Conservation (phyloP, 208 protist genomes). For the Acanthamoeba triangularis region DNA sequence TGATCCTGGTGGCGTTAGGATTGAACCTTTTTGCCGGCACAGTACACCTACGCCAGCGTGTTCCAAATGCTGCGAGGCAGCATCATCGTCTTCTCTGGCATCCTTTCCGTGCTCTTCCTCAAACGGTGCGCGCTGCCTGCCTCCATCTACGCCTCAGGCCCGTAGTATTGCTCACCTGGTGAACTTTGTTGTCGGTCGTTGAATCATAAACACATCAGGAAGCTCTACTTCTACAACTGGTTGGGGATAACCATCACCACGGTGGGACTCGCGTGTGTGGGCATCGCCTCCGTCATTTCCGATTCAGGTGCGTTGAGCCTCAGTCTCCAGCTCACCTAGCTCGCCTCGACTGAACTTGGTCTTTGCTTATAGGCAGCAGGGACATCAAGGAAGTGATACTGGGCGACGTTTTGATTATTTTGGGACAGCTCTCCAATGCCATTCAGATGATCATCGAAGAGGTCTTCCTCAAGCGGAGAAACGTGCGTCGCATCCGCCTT, state of each 20-base stretch:
- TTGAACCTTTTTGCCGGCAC: neutral
- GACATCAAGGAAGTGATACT: slow-evolving; percentile 65
- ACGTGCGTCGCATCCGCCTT: neutral
- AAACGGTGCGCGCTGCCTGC: neutral
- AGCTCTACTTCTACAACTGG: slow-evolving; percentile 63
- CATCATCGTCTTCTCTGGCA: slow-evolving; percentile 70
- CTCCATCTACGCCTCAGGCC: neutral
- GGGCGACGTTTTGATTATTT: slow-evolving; percentile 40
- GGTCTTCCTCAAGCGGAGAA: slow-evolving; percentile 44
- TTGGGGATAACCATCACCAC: slow-evolving; percentile 53
- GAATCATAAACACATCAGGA: neutral
- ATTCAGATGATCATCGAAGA: slow-evolving; percentile 71
- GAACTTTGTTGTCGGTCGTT: neutral
- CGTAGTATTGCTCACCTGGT: neutral
- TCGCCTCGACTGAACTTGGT: neutral
- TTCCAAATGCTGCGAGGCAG: slow-evolving; percentile 68
- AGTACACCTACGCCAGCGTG: slow-evolving; percentile 69
- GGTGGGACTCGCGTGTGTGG: slow-evolving; percentile 44
- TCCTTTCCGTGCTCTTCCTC: slow-evolving; percentile 69
- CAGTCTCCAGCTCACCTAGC: neutral
- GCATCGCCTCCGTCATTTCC: slow-evolving; percentile 16
- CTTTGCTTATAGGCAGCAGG: neutral
- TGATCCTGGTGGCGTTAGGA: neutral
- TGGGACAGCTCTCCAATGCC: slow-evolving; percentile 69
- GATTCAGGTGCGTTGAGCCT: neutral